A percentile compares a stretch with the other conserved stretches of the same genome.
Conservation (phyloP, 2,329 filamentous ascomycete genomes). For the Cercospora nicotianae region DNA sequence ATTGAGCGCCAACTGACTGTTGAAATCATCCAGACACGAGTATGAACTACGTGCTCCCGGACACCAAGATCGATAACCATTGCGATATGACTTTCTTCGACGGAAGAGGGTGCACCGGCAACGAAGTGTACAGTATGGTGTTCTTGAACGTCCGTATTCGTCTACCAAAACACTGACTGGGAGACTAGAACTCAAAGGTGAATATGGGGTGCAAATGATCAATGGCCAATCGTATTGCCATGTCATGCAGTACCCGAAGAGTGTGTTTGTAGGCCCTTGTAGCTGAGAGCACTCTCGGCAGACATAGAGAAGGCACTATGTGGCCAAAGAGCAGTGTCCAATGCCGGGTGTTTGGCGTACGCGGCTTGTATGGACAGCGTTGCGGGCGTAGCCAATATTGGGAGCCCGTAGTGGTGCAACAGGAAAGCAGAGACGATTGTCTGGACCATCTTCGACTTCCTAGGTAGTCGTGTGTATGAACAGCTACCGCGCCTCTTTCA, state of each 20-base stretch:
- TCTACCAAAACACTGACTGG: neutral
- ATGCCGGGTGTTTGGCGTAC: neutral
- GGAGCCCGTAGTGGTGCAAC: neutral
- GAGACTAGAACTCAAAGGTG: neutral
- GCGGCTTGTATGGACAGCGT: neutral
- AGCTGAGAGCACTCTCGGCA: neutral
- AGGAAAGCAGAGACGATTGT: neutral
- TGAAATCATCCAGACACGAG: neutral
- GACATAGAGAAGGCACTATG: neutral
- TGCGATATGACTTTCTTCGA: neutral
- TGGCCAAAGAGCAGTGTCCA: neutral
- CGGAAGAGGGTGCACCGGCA: neutral
- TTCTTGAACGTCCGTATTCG: neutral
- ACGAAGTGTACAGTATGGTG: constrained; percentile 1
- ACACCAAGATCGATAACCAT: constrained; percentile 7
- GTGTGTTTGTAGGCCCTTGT: constrained; percentile 1
- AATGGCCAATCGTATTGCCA: constrained; percentile 7
- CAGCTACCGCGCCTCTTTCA: neutral
- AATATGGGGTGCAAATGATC: neutral
- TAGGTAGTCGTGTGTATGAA: neutral
- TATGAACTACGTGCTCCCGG: neutral
- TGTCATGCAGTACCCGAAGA: neutral
- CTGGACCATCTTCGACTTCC: neutral
- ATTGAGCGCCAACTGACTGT: neutral
- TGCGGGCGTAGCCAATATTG: neutral